A percentile compares a stretch with the other conserved stretches of the same genome.
Conservation (phyloP, 75 land plant species). For the Sequoia sempervirens region DNA sequence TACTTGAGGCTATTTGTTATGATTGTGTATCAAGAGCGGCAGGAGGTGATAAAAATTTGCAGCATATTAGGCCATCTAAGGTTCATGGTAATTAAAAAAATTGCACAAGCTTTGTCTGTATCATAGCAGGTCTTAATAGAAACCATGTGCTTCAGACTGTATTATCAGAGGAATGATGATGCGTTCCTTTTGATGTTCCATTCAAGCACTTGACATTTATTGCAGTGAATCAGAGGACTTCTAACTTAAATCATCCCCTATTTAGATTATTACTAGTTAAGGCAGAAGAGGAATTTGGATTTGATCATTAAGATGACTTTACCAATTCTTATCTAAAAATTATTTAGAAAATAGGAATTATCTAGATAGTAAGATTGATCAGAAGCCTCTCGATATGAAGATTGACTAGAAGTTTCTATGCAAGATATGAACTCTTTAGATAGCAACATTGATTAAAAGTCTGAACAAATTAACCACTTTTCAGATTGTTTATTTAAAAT, state of each 20-base stretch:
- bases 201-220: no score
- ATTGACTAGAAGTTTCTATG: no score
- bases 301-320: conserved; percentile 35
- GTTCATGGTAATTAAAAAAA: no score
- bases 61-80: background rate
- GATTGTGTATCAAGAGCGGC: background rate
- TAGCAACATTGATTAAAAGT: no score
- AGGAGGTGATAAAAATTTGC: background rate
- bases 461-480: no score
- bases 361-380: no score
- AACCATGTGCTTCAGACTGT: no score
- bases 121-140: background rate
- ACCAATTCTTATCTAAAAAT: conserved; percentile 33
- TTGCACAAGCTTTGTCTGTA: background rate
- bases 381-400: no score
- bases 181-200: no score
- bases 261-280: conserved; percentile 38
- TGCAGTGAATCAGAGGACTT: no score
- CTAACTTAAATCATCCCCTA: conserved; percentile 25
- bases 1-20: background rate
- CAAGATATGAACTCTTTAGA: no score
- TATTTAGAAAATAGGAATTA: background rate
- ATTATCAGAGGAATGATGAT: background rate
- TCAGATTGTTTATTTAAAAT: no score
- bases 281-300: conserved; percentile 54